Evolutionary conservation across 345 rosid species (phyloP).

Genomic region (Tarenaya hassleriana): DNA sequence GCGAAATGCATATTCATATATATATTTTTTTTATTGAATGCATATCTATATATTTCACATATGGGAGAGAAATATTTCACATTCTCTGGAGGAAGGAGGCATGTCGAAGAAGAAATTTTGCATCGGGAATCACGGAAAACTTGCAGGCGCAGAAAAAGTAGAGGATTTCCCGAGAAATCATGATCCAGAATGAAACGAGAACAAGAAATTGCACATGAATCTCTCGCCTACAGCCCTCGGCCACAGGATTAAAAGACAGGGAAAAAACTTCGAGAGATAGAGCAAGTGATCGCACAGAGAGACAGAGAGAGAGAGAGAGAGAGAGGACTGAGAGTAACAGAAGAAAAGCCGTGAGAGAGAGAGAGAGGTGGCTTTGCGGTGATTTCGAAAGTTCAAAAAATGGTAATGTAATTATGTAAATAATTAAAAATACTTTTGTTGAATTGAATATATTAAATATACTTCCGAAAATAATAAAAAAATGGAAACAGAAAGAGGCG

Average conservation of each 20-base stretch:
- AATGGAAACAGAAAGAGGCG: no score
- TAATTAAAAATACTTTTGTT: no score
- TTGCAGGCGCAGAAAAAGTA: conserved; percentile 6
- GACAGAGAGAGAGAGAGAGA: conserved; percentile 1
- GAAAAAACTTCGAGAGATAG: no score
- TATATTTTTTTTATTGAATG: no score
- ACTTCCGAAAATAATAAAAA: no score
- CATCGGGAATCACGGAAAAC: conserved; percentile 27
- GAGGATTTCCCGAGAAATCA: conserved; percentile 27
- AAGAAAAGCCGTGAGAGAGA: conserved; percentile 16
- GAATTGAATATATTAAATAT: no score
- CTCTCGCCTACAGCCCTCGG: not conserved
- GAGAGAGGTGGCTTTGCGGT: no score
- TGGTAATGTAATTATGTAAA: conserved; percentile 22
- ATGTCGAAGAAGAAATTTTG: conserved; percentile 25
- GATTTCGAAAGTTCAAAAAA: conserved; percentile 77
- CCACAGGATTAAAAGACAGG: conserved; percentile 31
- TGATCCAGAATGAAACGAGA: not conserved
- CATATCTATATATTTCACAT: conserved; percentile 51
- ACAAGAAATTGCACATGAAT: not conserved
- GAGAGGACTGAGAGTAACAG: conserved; percentile 21
- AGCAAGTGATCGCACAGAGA: not conserved
- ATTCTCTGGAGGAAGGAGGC: not conserved
- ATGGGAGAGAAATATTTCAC: conserved; percentile 14
- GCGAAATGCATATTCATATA: conserved; percentile 33